Evolutionary conservation across 164 flowering plant genomes (phyloP).

Genomic region (Dillenia turbinata): DNA sequence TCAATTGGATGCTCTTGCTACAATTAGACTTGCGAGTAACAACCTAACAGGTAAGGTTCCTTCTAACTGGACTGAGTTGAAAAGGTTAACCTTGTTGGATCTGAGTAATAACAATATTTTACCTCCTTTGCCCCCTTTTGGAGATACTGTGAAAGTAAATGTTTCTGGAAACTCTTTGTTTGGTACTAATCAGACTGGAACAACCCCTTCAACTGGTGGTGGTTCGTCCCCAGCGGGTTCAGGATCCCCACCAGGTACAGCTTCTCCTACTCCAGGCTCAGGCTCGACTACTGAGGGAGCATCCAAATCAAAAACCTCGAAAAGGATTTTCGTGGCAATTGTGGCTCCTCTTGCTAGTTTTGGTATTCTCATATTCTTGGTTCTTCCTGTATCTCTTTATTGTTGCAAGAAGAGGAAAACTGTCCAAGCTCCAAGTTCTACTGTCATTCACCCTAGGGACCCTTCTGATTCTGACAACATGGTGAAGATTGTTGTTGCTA

Average conservation of each 20-base stretch:
- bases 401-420: slow-evolving; percentile 37
- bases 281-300: slow-evolving; percentile 5
- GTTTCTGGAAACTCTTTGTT: slow-evolving; percentile 40
- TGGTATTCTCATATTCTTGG: slow-evolving; percentile 29
- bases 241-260: slow-evolving; percentile 8
- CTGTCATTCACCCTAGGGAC: slow-evolving; percentile 62
- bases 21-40: slow-evolving; percentile 40
- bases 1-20: slow-evolving; percentile 32
- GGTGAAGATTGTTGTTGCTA: slow-evolving; percentile 52
- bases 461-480: slow-evolving; percentile 48
- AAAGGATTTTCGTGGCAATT: slow-evolving; percentile 26
- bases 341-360: slow-evolving; percentile 43
- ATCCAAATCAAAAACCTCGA: slow-evolving; percentile 16
- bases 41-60: slow-evolving; percentile 52
- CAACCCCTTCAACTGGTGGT: slow-evolving; percentile 14
- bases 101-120: slow-evolving; percentile 55
- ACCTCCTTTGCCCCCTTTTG: slow-evolving; percentile 51
- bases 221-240: slow-evolving; percentile 18
- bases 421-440: slow-evolving; percentile 28
- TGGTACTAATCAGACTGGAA: slow-evolving; percentile 7
- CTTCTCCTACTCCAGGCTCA: slow-evolving; percentile 17
- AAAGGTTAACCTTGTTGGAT: slow-evolving; percentile 40
- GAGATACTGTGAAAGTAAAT: slow-evolving; percentile 25
- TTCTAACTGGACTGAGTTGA: slow-evolving; percentile 49
- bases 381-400: slow-evolving; percentile 31